Base-by-base conservation (phyloP, 2,329 filamentous ascomycete genomes). In the Verticillium albo-atrum region DNA sequence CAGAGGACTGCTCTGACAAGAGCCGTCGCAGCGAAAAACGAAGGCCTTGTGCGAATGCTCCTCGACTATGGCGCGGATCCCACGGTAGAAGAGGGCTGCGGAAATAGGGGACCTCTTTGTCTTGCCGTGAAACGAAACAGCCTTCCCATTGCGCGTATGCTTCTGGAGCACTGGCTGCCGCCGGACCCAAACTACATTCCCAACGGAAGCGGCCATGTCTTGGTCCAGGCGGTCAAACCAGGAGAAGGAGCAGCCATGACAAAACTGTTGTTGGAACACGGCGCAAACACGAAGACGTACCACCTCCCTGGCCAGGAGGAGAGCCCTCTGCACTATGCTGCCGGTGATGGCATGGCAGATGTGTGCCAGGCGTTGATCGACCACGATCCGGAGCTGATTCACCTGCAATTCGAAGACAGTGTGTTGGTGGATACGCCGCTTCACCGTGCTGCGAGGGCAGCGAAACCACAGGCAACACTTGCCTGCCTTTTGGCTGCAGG, bases 21-120 rank as follows among this genome's bases (percentile, higher is more conserved):
- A 10, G 62, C 62, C 4, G 51, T 62, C 51, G 5, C 27, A 26
- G 17, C 26, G 20, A 12, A 60, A 60, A 50, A 14, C 17, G 57
- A 63, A 23, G 32, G 59, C 30, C 61, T 66, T 23, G 61, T 68
- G 15, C 51, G 61, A 14, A 50, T 68, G 6, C 62, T 69, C 7
- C 58, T 69, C 3, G 57, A 61, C 2, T 55, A 66, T 20, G 66
- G 67, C 0, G 67, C 67, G 9, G 67, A 69, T 34, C 63, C 67
- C 3, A 68, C 65, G 0, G 50, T 61, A 1, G 66, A 69, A 34
- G 66, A 68, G 51, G 67, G 61, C 3, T 61, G 62, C 14, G 60
- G 58, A 2, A 27, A 61, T 6, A 32, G 42, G 1, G 62, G 66
- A 3, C 59, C 64, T 1, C 58, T 68, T 0, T 54, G 57, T 14